A percentile compares a stretch with the other conserved stretches of the same genome.
phyloP scores from a whole-genome alignment of 768 basidiomycete genomes.

The Termitomyces eurrhizus region DNA sequence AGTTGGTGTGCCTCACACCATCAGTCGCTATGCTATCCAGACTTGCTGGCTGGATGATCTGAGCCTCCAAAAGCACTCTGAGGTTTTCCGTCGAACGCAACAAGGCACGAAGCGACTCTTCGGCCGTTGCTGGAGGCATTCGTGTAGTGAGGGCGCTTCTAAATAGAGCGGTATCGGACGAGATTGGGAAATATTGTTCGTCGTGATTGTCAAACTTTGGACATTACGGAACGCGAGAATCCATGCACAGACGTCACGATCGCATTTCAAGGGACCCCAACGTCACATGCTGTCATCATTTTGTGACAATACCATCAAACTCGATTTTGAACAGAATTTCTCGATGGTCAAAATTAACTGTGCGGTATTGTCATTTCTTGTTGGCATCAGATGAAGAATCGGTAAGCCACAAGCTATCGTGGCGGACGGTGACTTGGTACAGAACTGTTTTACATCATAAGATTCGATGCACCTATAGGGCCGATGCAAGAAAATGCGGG shows the following conservation, averaged over 20 bases:
- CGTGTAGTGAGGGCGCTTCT: background rate
- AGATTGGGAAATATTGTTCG: background rate
- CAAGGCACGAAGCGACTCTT: constrained; percentile 13
- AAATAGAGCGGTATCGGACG: background rate
- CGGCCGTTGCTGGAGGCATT: background rate
- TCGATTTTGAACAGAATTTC: no score
- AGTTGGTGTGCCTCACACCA: background rate
- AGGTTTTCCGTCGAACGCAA: constrained; percentile 39
- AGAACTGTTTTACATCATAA: no score
- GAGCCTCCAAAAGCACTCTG: constrained; percentile 38
- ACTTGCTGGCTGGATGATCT: constrained; percentile 18
- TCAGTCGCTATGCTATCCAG: background rate
- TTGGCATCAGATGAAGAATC: no score
- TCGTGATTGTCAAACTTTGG: background rate
- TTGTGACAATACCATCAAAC: background rate
- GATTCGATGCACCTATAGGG: no score
- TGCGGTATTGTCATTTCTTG: no score
- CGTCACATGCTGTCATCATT: background rate
- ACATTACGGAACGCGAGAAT: background rate
- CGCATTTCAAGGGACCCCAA: background rate
- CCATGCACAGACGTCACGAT: background rate
- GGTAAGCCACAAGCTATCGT: no score
- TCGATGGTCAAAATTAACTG: no score
- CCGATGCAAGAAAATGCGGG: no score
- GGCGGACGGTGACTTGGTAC: no score